These are phyloP conservation scores for Anthracocystis walkeri DNA, from an alignment of 1,284 basidiomycete species.

Conservation along the genomic window DNA sequence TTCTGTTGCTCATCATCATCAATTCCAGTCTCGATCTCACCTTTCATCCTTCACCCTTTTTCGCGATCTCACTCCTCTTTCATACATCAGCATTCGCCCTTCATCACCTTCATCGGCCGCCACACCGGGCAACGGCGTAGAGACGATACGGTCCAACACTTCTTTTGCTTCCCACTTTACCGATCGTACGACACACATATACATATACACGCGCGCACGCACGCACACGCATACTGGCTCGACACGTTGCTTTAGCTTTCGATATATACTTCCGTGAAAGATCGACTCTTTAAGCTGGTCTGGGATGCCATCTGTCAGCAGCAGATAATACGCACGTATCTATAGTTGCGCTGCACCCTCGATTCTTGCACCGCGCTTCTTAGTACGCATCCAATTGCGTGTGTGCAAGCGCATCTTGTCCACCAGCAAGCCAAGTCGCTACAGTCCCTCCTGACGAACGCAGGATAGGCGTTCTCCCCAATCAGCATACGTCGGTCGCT, in stretches of 20 bases:
- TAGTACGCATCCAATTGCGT: no score
- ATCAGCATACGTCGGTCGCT: neutral
- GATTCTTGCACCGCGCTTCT: no score
- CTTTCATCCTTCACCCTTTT: no score
- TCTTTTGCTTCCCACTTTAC: neutral
- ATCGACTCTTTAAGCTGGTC: no score
- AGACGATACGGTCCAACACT: neutral
- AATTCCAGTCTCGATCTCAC: neutral
- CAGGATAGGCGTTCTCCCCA: neutral
- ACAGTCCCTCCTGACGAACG: no score
- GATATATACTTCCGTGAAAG: no score
- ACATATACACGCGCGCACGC: neutral
- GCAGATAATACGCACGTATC: slow-evolving; percentile 1
- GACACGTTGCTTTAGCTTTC: neutral
- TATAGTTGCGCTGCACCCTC: no score
- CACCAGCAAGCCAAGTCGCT: no score
- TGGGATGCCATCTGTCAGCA: slow-evolving; percentile 2
- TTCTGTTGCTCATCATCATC: slow-evolving; percentile 3
- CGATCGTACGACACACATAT: slow-evolving; percentile 17
- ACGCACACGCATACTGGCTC: neutral
- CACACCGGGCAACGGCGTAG: neutral
- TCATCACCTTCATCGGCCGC: neutral
- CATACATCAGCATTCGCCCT: neutral
- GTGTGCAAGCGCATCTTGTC: no score
- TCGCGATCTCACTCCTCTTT: neutral